Evolutionary conservation across 2,329 filamentous ascomycete genomes (phyloP).

Genomic region (Calcarisporium arbuscula): DNA sequence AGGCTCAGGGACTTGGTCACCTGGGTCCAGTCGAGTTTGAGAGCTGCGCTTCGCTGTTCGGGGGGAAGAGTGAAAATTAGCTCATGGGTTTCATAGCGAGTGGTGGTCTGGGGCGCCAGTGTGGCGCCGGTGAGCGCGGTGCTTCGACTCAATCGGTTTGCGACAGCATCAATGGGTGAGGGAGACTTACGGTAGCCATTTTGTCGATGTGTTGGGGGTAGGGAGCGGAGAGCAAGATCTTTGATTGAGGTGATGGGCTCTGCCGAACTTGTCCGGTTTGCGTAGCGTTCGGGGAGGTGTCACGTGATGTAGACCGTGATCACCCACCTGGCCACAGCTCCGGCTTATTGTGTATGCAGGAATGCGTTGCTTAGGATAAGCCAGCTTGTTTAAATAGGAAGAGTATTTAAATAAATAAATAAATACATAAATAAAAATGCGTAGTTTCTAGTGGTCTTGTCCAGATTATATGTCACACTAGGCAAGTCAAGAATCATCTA

Average conservation of each 20-base stretch:
- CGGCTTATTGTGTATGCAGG: no score
- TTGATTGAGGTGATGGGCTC: constrained; percentile 39
- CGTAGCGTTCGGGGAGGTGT: no score
- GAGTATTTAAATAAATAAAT: no score
- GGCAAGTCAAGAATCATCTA: no score
- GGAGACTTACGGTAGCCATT: constrained; percentile 63
- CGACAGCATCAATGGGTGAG: constrained; percentile 19
- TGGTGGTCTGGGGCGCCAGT: constrained; percentile 1
- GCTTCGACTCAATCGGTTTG: constrained; percentile 1
- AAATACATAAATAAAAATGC: no score
- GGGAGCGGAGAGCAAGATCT: constrained; percentile 45
- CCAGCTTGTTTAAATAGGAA: no score
- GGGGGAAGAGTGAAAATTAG: constrained; percentile 42
- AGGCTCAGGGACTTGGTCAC: constrained; percentile 91
- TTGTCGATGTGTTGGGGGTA: constrained; percentile 45
- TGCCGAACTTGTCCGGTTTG: constrained; percentile 34
- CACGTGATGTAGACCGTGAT: constrained; percentile 24
- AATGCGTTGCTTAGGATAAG: no score
- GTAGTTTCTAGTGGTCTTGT: no score
- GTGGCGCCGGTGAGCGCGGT: no score
- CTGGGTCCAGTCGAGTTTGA: constrained; percentile 99
- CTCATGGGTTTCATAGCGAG: constrained; percentile 31
- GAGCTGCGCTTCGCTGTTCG: constrained; percentile 85
- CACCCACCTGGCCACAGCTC: background rate
- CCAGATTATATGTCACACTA: no score